A percentile compares a stretch with the other conserved stretches of the same genome.
Evolutionary conservation across 78 protist genomes (phyloP).

Genomic region (Protostelium mycophagum): DNA sequence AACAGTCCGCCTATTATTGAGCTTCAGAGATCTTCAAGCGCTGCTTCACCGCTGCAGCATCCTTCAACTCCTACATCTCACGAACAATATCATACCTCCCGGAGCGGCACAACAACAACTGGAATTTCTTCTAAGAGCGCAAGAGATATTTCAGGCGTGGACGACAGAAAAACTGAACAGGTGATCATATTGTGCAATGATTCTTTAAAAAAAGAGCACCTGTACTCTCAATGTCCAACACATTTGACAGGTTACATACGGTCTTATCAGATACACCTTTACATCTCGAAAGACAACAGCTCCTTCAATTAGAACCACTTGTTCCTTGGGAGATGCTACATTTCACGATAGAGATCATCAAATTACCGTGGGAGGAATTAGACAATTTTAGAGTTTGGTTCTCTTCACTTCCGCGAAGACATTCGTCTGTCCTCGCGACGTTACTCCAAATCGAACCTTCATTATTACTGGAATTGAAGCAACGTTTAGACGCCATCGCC

Average conservation of each 20-base stretch:
- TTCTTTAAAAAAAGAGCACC: background rate
- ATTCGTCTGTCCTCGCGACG: slow-evolving; percentile 30
- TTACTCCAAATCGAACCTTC: slow-evolving; percentile 47
- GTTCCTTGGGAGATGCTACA: slow-evolving; percentile 52
- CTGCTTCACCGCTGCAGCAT: slow-evolving; percentile 17
- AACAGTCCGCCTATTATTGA: slow-evolving; percentile 35
- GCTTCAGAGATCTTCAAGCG: slow-evolving; percentile 44
- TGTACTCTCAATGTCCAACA: background rate
- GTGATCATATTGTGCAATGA: background rate
- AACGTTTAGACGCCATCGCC: slow-evolving; percentile 28
- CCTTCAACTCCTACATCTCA: slow-evolving; percentile 41
- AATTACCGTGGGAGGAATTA: slow-evolving; percentile 26
- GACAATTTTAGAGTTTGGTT: slow-evolving; percentile 41
- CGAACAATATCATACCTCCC: slow-evolving; percentile 61
- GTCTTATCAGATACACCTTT: slow-evolving; percentile 1
- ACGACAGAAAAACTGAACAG: slow-evolving; percentile 13
- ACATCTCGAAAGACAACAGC: slow-evolving; percentile 19
- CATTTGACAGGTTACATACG: background rate
- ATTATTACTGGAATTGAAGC: slow-evolving; percentile 21
- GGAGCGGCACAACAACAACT: slow-evolving; percentile 52
- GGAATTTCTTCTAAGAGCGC: slow-evolving; percentile 22
- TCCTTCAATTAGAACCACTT: slow-evolving; percentile 27
- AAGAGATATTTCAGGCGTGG: slow-evolving; percentile 25
- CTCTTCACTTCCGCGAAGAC: slow-evolving; percentile 17
- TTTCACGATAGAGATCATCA: slow-evolving; percentile 38